Conservation (phyloP, 768 basidiomycete genomes). For the Termitomyces sp. region DNA sequence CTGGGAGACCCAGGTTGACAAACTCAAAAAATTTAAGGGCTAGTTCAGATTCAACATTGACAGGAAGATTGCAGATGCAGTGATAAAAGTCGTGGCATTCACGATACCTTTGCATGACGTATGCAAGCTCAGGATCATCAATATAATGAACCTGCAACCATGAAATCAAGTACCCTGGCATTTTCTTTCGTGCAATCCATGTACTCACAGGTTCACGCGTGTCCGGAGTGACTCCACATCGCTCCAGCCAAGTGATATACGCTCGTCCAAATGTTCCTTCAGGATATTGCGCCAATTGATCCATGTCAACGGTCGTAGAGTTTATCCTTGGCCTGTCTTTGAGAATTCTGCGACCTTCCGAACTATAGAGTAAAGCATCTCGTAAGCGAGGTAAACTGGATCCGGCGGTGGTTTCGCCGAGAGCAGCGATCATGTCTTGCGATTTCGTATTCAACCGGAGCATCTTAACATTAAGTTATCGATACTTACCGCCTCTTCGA, state of each 20-base stretch:
- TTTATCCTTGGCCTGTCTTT: slow-evolving; percentile 81
- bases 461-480: not conserved
- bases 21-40: slow-evolving; percentile 95
- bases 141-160: slow-evolving; percentile 81
- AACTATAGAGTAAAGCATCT: slow-evolving; percentile 67
- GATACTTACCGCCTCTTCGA: slow-evolving; percentile 68
- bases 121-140: slow-evolving; percentile 91
- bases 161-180: slow-evolving; percentile 3
- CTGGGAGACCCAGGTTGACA: slow-evolving; percentile 84
- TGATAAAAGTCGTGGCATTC: slow-evolving; percentile 99
- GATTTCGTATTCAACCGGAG: not conserved
- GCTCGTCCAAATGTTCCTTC: slow-evolving; percentile 82
- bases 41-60: slow-evolving; percentile 86
- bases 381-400: slow-evolving; percentile 69
- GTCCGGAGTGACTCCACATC: slow-evolving; percentile 88
- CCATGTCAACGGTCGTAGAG: slow-evolving; percentile 68
- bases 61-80: slow-evolving; percentile 82
- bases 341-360: slow-evolving; percentile 81
- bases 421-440: slow-evolving; percentile 89
- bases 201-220: slow-evolving; percentile 76
- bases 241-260: slow-evolving; percentile 86
- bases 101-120: slow-evolving; percentile 96
- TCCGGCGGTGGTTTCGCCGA: slow-evolving; percentile 90
- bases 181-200: no score
- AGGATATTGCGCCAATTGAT: slow-evolving; percentile 55